phyloP scores from a whole-genome alignment of 805 yeast genomes.

The Spathaspora passalidarum region DNA sequence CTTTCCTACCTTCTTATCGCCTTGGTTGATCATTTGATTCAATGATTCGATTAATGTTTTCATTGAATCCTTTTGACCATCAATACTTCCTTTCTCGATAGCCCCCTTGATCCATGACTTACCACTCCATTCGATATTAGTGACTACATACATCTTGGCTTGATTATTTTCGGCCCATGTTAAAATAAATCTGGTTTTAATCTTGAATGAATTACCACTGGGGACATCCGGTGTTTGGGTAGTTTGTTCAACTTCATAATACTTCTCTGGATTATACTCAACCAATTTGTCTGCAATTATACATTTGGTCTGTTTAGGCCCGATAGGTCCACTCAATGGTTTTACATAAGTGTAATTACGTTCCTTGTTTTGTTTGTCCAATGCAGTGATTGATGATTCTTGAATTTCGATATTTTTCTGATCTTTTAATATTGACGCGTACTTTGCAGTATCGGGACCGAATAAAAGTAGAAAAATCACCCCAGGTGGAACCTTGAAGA shows the following conservation, averaged over 20 bases:
- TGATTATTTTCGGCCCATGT: conserved; percentile 61
- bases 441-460: conserved; percentile 53
- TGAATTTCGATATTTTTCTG: conserved; percentile 65
- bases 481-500: conserved; percentile 63
- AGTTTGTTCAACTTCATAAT: conserved; percentile 49
- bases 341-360: conserved; percentile 59
- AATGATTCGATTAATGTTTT: conserved; percentile 47
- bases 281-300: conserved; percentile 58
- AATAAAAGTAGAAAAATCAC: conserved; percentile 55
- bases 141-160: conserved; percentile 52
- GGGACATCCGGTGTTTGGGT: conserved; percentile 84
- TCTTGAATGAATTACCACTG: conserved; percentile 65
- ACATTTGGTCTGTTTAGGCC: conserved; percentile 75
- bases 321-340: conserved; percentile 66
- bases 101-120: conserved; percentile 78
- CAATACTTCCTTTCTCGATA: conserved; percentile 69
- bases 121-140: conserved; percentile 66
- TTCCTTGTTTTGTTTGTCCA: conserved; percentile 22
- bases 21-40: conserved; percentile 29
- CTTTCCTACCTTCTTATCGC: conserved; percentile 8
- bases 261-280: conserved; percentile 45
- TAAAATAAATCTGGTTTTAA: conserved; percentile 53
- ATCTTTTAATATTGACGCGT: conserved; percentile 45
- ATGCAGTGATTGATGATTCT: conserved; percentile 35
- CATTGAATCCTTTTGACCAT: conserved; percentile 66